Evolutionary conservation across 345 rosid species (phyloP).

Genomic region (Erodium maritimum): DNA sequence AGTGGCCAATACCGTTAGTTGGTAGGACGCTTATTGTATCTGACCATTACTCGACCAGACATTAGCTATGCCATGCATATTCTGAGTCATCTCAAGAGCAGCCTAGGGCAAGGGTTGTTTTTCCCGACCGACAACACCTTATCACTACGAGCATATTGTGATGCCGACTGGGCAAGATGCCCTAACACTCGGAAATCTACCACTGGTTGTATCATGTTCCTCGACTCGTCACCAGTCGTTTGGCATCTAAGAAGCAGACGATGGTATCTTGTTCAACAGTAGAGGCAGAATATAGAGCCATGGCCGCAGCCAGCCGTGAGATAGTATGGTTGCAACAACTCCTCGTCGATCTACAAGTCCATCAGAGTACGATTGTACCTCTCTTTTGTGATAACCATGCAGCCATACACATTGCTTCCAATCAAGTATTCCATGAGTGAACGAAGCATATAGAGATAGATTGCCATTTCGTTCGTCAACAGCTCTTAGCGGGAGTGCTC

Average conservation of each 20-base stretch:
- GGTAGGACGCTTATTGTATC: too few relatives aligned
- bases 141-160: background rate
- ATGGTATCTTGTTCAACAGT: background rate
- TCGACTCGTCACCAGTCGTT: too few relatives aligned
- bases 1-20: too few relatives aligned
- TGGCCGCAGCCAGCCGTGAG: background rate
- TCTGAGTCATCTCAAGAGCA: too few relatives aligned
- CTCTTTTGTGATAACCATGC: too few relatives aligned
- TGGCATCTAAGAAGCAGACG: too few relatives aligned
- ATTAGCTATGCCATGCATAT: too few relatives aligned
- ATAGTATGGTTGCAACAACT: background rate
- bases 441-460: conserved; percentile 1
- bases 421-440: background rate
- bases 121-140: background rate
- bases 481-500: accelerated
- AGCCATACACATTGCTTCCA: too few relatives aligned
- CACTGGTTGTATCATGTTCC: too few relatives aligned
- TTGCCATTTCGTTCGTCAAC: background rate
- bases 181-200: background rate
- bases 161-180: background rate
- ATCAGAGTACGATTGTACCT: too few relatives aligned
- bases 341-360: too few relatives aligned
- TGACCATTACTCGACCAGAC: too few relatives aligned
- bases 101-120: background rate
- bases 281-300: background rate